Base-by-base conservation (phyloP, 805 yeast species). In the Saccharomycopsis malanga region DNA sequence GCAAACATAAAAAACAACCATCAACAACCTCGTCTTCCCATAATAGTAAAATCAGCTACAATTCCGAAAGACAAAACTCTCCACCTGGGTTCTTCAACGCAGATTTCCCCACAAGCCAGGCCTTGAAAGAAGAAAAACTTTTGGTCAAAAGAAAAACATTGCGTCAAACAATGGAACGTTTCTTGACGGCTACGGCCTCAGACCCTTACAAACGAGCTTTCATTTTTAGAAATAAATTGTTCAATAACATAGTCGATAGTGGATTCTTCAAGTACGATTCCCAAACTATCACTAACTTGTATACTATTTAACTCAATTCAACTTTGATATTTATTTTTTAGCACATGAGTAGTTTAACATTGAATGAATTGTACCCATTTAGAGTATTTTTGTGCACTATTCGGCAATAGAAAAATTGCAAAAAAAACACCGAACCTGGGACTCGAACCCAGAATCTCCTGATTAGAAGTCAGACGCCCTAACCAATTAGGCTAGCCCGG, bases 21-120 rank as follows among this genome's bases (percentile, higher is more conserved):
- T 15, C 20, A 29, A 12, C 10, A 27, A 37, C 18, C 9, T n/a
- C 22, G 4, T 35, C 15, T 25, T n/a, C n/a, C n/a, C 18, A 27
- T 17, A 10, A 25, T 27, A 10, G 10, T 6, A 14, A 27, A 27
- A 20, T 24, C 1, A 23, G 2, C 5, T 9, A 17, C 6, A 32
- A 21, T 14, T 30, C 34, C 18, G 25, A 18, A 6, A 37, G 21
- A 14, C 20, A 30, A 21, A 23, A 39, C 18, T 43, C 52, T 7
- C 54, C 54, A 2, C 49, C 48, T 18, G 54, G 54, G 2, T 51
- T 44, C 21, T 51, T 51, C 44, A 44, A 39, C 17, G 32, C 52
- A 3, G 42, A 41, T 9, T 51, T 51, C 18, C 54, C 54, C 17
- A 30, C 48, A 4, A 51, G 49, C n/a, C 52, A 51, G 34, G 39